Evolutionary conservation across 1,284 basidiomycete species (phyloP).

Genomic region (Vanrija sp.): DNA sequence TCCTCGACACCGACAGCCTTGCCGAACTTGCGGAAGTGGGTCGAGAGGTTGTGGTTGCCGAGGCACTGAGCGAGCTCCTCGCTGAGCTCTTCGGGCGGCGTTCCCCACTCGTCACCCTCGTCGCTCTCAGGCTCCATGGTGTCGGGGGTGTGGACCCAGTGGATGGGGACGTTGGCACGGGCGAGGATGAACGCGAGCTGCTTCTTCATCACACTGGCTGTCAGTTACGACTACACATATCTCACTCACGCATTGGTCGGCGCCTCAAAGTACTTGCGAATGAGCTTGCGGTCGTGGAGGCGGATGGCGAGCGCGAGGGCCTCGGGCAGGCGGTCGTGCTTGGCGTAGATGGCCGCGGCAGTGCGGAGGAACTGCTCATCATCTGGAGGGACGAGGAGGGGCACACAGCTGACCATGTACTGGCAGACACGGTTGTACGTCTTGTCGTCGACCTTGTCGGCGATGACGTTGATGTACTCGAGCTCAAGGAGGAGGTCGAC

Average conservation of each 20-base stretch:
- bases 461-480: slow-evolving; percentile 80
- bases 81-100: slow-evolving; percentile 60
- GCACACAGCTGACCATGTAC: slow-evolving; percentile 96
- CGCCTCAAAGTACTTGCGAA: slow-evolving; percentile 76
- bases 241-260: slow-evolving; percentile 72
- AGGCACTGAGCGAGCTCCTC: slow-evolving; percentile 81
- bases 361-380: slow-evolving; percentile 86
- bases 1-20: slow-evolving; percentile 91
- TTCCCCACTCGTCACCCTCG: slow-evolving; percentile 41
- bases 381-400: slow-evolving; percentile 87
- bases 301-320: slow-evolving; percentile 84
- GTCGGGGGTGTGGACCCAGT: slow-evolving; percentile 69
- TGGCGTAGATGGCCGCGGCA: slow-evolving; percentile 84
- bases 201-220: slow-evolving; percentile 75
- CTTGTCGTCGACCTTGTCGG: slow-evolving; percentile 66
- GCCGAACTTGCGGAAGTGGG: slow-evolving; percentile 84
- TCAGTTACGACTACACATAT: not conserved
- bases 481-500: slow-evolving; percentile 94
- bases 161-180: slow-evolving; percentile 83
- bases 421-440: slow-evolving; percentile 91
- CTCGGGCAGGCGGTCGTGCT: slow-evolving; percentile 85
- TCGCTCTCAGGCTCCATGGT: slow-evolving; percentile 56
- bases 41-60: slow-evolving; percentile 76
- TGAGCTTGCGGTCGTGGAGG: slow-evolving; percentile 74
- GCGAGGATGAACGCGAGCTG: slow-evolving; percentile 94